Conservation (phyloP, 306 rosid species). For the Prunus padus region DNA sequence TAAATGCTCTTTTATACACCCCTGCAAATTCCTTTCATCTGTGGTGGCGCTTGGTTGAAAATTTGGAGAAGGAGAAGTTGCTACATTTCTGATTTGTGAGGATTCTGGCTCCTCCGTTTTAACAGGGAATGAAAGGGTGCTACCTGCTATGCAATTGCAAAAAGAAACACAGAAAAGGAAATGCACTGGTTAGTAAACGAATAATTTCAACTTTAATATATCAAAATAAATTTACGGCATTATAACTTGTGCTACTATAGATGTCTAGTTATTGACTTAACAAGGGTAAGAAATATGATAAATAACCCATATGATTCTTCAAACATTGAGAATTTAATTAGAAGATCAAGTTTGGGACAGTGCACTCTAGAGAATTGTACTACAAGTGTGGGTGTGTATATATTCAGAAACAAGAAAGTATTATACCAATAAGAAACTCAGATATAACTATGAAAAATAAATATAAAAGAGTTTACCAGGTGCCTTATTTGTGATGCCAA, state of each 20-base stretch:
- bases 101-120: constrained; percentile 18
- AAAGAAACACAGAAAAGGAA: not conserved
- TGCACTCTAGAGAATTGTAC: not conserved
- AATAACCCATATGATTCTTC: not conserved
- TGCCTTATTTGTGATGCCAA: constrained; percentile 28
- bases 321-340: not conserved
- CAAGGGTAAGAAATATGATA: not conserved
- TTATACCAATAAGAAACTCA: not conserved
- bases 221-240: not conserved
- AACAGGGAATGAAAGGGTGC: not conserved
- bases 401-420: no score
- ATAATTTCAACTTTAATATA: not conserved
- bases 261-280: no score
- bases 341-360: not conserved
- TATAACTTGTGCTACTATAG: not conserved
- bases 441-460: not conserved
- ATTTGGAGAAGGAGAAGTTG: constrained; percentile 14
- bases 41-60: constrained; percentile 14
- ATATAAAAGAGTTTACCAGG: constrained; percentile 29
- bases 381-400: not conserved
- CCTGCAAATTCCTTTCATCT: constrained; percentile 25
- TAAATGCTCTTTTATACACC: constrained; percentile 18
- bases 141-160: constrained; percentile 8
- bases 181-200: not conserved
- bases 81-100: constrained; percentile 5